Percentiles rank a stretch among this genome's conserved stretches.
phyloP scores from a whole-genome alignment of 2,329 filamentous ascomycete species.

The Helotiales sp. region DNA sequence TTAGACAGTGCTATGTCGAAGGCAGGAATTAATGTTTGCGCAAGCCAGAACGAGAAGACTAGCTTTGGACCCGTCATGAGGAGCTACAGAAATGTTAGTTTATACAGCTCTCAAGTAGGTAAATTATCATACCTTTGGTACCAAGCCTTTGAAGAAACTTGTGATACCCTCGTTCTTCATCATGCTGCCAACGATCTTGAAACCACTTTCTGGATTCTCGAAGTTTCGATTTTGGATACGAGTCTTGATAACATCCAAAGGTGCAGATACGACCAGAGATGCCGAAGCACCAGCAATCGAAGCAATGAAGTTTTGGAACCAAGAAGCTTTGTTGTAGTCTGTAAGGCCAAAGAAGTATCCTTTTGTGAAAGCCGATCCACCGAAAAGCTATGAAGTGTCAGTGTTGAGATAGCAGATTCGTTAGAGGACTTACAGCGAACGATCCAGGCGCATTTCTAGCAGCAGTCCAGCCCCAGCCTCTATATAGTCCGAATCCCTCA shows the following conservation, averaged over 20 bases:
- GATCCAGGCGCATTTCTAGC: conserved; percentile 95
- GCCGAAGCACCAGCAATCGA: conserved; percentile 94
- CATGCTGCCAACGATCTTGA: conserved; percentile 92
- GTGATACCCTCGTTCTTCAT: conserved; percentile 80
- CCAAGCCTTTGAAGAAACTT: conserved; percentile 96
- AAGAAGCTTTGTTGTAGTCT: conserved; percentile 94
- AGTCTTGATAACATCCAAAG: conserved; percentile 96
- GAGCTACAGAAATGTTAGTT: conserved; percentile 51
- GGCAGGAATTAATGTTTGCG: conserved; percentile 93
- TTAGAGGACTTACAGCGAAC: conserved; percentile 71
- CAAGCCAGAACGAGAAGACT: conserved; percentile 99
- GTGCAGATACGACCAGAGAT: conserved; percentile 93
- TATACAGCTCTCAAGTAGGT: neutral
- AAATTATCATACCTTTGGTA: conserved; percentile 68
- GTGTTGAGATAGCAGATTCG: neutral
- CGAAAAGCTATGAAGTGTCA: conserved; percentile 69
- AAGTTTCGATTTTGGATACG: conserved; percentile 99
- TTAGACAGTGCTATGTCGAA: conserved; percentile 62
- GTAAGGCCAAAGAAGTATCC: conserved; percentile 87
- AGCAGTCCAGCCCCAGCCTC: conserved; percentile 96
- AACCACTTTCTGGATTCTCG: conserved; percentile 92
- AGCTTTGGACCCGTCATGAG: conserved; percentile 99
- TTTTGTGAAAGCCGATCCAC: conserved; percentile 95
- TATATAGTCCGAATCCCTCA: conserved; percentile 93
- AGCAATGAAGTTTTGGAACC: conserved; percentile 96